Evolutionary conservation across 495 filamentous ascomycete genomes (phyloP), one percentile per base, ranked within the genome.

Genomic region (Trichoderma gamsii): DNA sequence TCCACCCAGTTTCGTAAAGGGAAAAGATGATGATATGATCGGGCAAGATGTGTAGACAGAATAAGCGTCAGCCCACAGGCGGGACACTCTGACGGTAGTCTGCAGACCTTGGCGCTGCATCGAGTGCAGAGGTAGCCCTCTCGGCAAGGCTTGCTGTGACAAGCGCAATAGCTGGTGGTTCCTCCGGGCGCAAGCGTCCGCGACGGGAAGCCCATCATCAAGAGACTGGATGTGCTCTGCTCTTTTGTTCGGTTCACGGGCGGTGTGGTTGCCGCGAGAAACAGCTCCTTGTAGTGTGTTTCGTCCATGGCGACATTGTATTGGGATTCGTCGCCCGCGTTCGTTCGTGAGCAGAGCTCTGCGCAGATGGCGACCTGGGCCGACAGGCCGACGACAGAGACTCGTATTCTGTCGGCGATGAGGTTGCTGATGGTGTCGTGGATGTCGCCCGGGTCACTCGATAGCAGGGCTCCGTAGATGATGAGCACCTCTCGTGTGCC

Each of bases 201-300:
- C 61, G 89, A 93, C n/a, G 95, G 95, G 72, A 99, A 99, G 4
- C 95, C 96, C 96, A 98, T 98, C 90, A 93, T 96, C 16, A 99
- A 84, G 41, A 98, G 82, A 32, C 90, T 90, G 46, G 90, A 89
- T 61, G 87, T 84, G 69, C 83, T 85, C 72, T 88, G 85, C 73
- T 88, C 87, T 43, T 85, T 78, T 0, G 87, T 83, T 63, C 90
- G 86, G 5, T 91, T 89, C 23, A 90, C 88, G 2, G 95, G 96
- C 3, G 95, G 95, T 11, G 91, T 97, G 8, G 94, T 98, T 46
- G 90, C 85, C 43, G 88, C 87, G 78, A 98, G 87, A 68, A 98
- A 81, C n/a, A 97, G 81, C 69, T 97, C 93, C 16, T 88, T 86
- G 75, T 95, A 96, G 78, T 96, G 89, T 64, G 89, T 84, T 76